Base-by-base conservation (phyloP, 371 early-diverging fungal species). In the Mucor lusitanicus region DNA sequence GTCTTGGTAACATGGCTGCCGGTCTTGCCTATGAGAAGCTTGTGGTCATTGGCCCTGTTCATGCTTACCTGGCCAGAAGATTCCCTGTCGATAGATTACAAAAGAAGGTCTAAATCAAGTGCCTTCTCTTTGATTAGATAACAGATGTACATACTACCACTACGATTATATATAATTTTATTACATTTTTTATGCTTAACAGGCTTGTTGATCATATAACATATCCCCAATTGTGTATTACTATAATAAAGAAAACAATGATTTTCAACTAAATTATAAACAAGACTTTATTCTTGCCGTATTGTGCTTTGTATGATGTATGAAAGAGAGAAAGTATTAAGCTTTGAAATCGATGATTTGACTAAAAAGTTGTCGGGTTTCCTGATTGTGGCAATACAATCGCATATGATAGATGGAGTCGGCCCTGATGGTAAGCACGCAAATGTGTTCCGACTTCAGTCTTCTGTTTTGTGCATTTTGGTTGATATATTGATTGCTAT, bases 21-120 rank as follows among this genome's bases (percentile, higher is more conserved):
- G 73, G 63, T n/a, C 59, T 75, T 5, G 32, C 44, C 23, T 82
- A 68, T 28, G 78, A 82, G 55, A 61, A 56, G 42, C 13, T 76
- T 9, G 64, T 76, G 4, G 70, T 81, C 1, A 46, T 81, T 3
- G 81, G 81, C 9, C 78, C 80, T 57, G 72, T 80, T 6, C 82
- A 78, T 46, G 55, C 60, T 30, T 82, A 42, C 54, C 68, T 82
- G 8, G 65, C 82, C 4, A 71, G 65, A 40, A 70, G 23, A 37
- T 79, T 69, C 64, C 78, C 82, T 39, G 68, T 75, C 4, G 61
- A 72, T 37, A 72, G 79, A 32, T 59, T 79, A 4, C 57, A 75
- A 27, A 73, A 78, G 32, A 75, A 63, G 30, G 58, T 62, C 19
- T 79, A 79, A 69, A 15, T 32, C 13, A 17, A 46, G 25, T 50